A percentile compares a stretch with the other conserved stretches of the same genome.
Conservation (phyloP, 2,329 filamentous ascomycete species). For the Verticillium zaregamsianum region DNA sequence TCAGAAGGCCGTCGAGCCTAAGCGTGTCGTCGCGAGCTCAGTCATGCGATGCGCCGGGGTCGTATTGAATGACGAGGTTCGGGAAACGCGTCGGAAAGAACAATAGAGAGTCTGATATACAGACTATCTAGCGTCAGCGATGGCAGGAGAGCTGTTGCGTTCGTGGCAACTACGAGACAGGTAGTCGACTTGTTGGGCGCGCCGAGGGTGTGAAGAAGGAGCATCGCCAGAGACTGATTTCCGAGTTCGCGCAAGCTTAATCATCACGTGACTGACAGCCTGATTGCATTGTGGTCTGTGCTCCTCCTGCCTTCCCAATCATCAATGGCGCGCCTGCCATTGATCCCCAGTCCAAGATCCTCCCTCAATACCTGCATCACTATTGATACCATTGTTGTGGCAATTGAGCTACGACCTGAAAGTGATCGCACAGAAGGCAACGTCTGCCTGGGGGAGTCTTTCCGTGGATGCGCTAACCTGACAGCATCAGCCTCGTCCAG, state of each 20-base stretch:
- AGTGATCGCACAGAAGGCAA: not conserved
- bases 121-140: not conserved
- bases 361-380: not conserved
- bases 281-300: not conserved
- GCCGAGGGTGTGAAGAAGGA: slow-evolving; percentile 1
- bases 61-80: slow-evolving; percentile 2
- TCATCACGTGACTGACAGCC: slow-evolving; percentile 32
- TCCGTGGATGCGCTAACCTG: slow-evolving; percentile 5
- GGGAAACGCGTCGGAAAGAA: slow-evolving; percentile 4
- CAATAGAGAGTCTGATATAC: not conserved
- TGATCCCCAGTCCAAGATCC: not conserved
- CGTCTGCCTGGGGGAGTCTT: not conserved
- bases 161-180: not conserved
- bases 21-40: slow-evolving; percentile 37
- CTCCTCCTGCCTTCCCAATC: not conserved
- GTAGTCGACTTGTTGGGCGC: not conserved
- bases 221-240: slow-evolving; percentile 14
- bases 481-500: not conserved
- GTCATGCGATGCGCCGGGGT: slow-evolving; percentile 33
- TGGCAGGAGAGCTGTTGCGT: not conserved
- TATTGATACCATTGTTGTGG: not conserved
- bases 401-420: not conserved
- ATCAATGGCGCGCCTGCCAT: not conserved
- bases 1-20: slow-evolving; percentile 48
- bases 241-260: slow-evolving; percentile 33